These are phyloP conservation scores for Malus hybrid DNA, from an alignment of 331 rosid genomes.

Conservation along the genomic window DNA sequence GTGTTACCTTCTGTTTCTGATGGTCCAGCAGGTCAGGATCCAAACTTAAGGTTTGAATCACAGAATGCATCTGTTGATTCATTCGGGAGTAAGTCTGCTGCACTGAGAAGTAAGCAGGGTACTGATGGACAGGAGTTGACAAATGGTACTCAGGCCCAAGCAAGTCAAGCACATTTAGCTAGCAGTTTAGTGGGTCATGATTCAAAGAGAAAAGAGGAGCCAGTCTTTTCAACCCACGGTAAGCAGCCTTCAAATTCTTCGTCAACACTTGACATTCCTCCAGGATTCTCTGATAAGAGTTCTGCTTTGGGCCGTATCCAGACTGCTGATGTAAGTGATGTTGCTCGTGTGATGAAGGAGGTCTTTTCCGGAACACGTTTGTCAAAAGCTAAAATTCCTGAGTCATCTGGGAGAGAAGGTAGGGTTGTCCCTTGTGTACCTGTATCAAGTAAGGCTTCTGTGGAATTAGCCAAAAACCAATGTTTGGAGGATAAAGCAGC, in stretches of 20 bases:
- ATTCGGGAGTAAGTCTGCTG: conserved; percentile 29
- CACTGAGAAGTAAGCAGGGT: conserved; percentile 31
- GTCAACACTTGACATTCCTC: conserved; percentile 37
- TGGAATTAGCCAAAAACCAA: conserved; percentile 28
- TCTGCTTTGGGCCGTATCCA: conserved; percentile 60
- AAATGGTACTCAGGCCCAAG: conserved; percentile 45
- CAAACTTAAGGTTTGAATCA: conserved; percentile 35
- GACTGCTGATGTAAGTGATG: conserved; percentile 71
- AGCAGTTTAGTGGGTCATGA: conserved; percentile 27
- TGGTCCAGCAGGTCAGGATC: conserved; percentile 42
- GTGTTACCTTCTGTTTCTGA: conserved; percentile 31
- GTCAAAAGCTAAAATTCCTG: conserved; percentile 49
- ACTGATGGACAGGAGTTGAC: conserved; percentile 33
- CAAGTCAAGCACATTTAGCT: conserved; percentile 35
- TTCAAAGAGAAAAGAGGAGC: conserved; percentile 63
- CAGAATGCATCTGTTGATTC: conserved; percentile 39
- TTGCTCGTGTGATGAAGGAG: conserved; percentile 99
- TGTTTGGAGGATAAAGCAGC: conserved; percentile 27
- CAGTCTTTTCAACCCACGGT: conserved; percentile 36
- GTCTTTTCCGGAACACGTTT: conserved; percentile 84
- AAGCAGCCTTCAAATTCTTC: conserved; percentile 48
- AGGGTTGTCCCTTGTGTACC: conserved; percentile 25
- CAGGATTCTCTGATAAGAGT: conserved; percentile 57
- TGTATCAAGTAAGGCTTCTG: conserved; percentile 27
- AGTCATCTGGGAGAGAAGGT: conserved; percentile 48